Conservation (phyloP, 2,329 filamentous ascomycete genomes). For the Acephala macrosclerotiorum region DNA sequence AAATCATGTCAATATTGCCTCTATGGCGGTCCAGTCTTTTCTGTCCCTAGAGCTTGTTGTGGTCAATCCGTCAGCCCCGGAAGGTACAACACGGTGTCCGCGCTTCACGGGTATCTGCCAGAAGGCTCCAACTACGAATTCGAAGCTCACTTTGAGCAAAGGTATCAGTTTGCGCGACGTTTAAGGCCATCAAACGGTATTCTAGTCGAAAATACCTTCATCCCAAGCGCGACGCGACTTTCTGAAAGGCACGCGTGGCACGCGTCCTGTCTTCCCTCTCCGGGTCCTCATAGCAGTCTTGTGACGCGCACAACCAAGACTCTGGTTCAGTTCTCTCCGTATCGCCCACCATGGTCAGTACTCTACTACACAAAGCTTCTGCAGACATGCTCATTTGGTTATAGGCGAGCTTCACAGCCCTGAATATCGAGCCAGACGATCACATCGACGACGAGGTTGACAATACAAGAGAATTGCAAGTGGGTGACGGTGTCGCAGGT, state of each 20-base stretch:
- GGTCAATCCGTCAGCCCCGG: not conserved
- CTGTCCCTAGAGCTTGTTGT: not conserved
- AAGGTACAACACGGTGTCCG: not conserved
- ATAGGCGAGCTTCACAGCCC: slow-evolving; percentile 70
- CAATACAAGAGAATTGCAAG: slow-evolving; percentile 91
- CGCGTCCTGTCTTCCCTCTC: not conserved
- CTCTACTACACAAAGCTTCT: not conserved
- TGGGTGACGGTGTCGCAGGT: slow-evolving; percentile 37
- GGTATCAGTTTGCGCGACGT: not conserved
- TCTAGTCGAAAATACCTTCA: no score
- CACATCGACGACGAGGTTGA: slow-evolving; percentile 91
- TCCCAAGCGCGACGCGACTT: not conserved
- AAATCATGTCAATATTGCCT: not conserved
- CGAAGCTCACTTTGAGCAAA: not conserved
- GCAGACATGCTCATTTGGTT: slow-evolving; percentile 11
- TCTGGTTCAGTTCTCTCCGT: not conserved
- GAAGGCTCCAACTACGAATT: not conserved
- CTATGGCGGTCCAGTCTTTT: not conserved
- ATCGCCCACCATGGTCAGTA: slow-evolving; percentile 19
- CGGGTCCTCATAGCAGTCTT: not conserved
- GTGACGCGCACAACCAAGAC: not conserved
- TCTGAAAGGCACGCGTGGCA: not conserved
- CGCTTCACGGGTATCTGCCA: not conserved
- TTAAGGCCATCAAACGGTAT: not conserved
- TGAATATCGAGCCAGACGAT: slow-evolving; percentile 95